Conservation (phyloP, 495 filamentous ascomycete genomes). For the Cudoniella acicularis region DNA sequence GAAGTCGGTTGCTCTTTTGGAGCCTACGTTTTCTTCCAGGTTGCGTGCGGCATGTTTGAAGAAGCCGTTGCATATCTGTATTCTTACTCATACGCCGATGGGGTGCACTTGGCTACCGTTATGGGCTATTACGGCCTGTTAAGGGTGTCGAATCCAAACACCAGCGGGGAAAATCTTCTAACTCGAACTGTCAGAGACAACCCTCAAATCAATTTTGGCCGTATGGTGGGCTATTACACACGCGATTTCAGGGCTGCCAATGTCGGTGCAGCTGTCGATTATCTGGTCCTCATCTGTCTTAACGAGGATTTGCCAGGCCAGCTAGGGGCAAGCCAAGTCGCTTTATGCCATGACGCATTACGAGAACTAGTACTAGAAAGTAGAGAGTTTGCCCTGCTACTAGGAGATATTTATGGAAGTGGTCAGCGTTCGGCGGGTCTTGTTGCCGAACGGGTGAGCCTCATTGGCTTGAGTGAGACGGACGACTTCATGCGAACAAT, state of each 20-base stretch:
- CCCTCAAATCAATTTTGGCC: constrained; percentile 90
- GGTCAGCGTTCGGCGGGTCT: constrained; percentile 78
- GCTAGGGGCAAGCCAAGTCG: constrained; percentile 69
- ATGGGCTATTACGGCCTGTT: constrained; percentile 89
- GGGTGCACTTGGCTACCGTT: constrained; percentile 90
- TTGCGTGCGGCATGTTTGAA: constrained; percentile 92
- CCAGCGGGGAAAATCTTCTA: constrained; percentile 67
- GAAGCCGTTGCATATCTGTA: constrained; percentile 89
- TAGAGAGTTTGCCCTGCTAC: constrained; percentile 85
- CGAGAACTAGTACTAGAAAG: constrained; percentile 95
- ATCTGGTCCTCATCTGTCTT: constrained; percentile 87
- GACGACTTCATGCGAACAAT: constrained; percentile 81
- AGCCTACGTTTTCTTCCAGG: constrained; percentile 87
- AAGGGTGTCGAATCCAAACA: constrained; percentile 70
- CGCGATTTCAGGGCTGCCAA: constrained; percentile 88
- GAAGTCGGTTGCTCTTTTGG: constrained; percentile 68
- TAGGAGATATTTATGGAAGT: constrained; percentile 84
- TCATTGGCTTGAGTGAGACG: constrained; percentile 77
- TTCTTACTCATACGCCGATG: constrained; percentile 81
- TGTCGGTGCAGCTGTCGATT: constrained; percentile 85
- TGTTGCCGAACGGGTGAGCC: constrained; percentile 80
- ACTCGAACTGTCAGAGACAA: constrained; percentile 65
- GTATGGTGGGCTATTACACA: constrained; percentile 92
- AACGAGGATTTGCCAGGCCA: constrained; percentile 78
- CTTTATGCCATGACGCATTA: constrained; percentile 86